A percentile compares a stretch with the other conserved stretches of the same genome.
Conservation (phyloP, 2,329 filamentous ascomycete species). For the Aspergillus uvarum region DNA sequence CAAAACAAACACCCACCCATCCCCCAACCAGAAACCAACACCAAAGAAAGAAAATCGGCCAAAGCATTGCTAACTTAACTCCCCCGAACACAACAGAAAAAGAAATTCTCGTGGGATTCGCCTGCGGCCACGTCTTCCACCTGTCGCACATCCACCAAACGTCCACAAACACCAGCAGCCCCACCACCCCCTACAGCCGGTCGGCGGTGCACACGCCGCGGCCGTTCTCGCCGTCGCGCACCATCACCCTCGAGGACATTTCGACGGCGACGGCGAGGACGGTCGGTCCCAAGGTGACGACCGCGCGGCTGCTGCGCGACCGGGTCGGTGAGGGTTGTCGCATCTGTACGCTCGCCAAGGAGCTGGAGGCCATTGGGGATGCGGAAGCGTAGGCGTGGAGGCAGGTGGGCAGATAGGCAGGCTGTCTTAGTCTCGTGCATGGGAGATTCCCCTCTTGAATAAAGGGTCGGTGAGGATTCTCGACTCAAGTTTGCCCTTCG, state of each 20-base stretch:
- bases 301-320: constrained; percentile 74
- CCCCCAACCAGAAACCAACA: no score
- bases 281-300: constrained; percentile 83
- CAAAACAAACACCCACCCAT: no score
- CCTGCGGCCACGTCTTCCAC: constrained; percentile 69
- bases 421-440: no score
- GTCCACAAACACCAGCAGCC: constrained; percentile 12
- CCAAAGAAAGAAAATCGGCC: no score
- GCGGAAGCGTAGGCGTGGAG: constrained; percentile 7
- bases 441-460: background rate
- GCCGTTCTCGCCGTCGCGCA: constrained; percentile 20
- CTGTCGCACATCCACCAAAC: constrained; percentile 58
- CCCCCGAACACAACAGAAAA: constrained; percentile 48
- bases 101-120: constrained; percentile 63
- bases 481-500: background rate
- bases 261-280: constrained; percentile 48
- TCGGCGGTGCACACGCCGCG: constrained; percentile 25
- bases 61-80: no score
- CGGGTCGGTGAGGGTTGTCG: constrained; percentile 54
- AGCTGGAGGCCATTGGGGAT: constrained; percentile 35
- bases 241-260: constrained; percentile 25
- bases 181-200: constrained; percentile 16
- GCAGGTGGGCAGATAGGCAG: background rate
- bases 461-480: background rate
- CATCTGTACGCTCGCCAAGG: constrained; percentile 39